phyloP scores from a whole-genome alignment of 2,329 filamentous ascomycete species.

The Herpotrichia juniperi region DNA sequence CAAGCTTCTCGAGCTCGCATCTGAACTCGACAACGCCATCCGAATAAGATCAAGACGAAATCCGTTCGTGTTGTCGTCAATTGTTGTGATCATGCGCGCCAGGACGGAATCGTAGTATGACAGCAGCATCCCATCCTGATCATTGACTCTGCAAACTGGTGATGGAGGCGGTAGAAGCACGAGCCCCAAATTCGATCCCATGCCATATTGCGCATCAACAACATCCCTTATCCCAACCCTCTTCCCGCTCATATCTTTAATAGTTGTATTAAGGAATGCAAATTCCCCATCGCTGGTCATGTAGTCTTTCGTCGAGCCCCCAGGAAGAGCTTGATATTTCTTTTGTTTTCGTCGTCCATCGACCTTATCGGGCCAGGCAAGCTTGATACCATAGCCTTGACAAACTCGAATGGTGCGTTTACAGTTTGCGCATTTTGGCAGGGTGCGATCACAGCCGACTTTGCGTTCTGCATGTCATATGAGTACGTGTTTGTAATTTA shows the following conservation, averaged over 20 bases:
- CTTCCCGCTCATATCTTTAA: slow-evolving; percentile 18
- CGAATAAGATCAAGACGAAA: slow-evolving; percentile 55
- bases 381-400: slow-evolving; percentile 53
- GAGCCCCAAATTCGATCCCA: not conserved
- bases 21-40: slow-evolving; percentile 50
- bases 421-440: slow-evolving; percentile 55
- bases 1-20: slow-evolving; percentile 46
- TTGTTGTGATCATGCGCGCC: slow-evolving; percentile 55
- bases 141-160: not conserved
- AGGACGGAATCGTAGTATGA: slow-evolving; percentile 46
- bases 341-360: slow-evolving; percentile 52
- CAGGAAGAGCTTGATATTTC: slow-evolving; percentile 46
- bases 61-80: slow-evolving; percentile 52
- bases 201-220: slow-evolving; percentile 2
- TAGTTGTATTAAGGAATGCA: slow-evolving; percentile 23
- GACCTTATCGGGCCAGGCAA: slow-evolving; percentile 56
- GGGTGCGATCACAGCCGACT: slow-evolving; percentile 54
- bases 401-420: slow-evolving; percentile 50
- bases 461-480: slow-evolving; percentile 49
- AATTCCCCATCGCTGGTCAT: slow-evolving; percentile 15
- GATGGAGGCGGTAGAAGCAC: not conserved
- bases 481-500: no score
- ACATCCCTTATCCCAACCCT: slow-evolving; percentile 13
- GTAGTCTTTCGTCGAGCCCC: slow-evolving; percentile 11
- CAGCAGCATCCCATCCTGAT: slow-evolving; percentile 33